Evolutionary conservation across 2,329 filamentous ascomycete species (phyloP), one percentile per base, ranked within the genome.

Genomic region (Didymella keratinophila): DNA sequence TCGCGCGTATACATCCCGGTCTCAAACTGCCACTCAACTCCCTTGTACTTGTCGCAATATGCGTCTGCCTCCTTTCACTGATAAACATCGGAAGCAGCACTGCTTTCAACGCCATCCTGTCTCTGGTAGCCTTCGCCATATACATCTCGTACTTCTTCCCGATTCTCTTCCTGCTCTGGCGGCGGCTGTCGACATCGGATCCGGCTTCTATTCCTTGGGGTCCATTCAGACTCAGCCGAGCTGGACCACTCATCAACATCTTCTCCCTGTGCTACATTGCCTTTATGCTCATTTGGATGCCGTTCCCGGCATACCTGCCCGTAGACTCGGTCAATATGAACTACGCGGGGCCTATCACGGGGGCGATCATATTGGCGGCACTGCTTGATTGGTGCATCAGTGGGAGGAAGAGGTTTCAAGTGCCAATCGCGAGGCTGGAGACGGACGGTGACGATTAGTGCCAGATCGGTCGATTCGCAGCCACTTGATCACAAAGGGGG

Each of bases 21-120:
- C 68, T 72, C 25, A 62, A 66, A 32, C 51, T 74, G 7, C 72
- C 71, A 0, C 25, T 70, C 2, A 69, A 69, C 36, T 67, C 69
- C 16, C 63, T 75, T 6, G 44, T 68, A 16, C 65, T 74, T 0
- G 54, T 71, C 37, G 62, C 64, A 27, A 49, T 11, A 37, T 37
- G 74, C 14, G 61, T 68, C 6, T 82, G 80, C 0, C 56, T 59
- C 23, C 61, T 74, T 9, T 65, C 67, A 8, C 58, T 74, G 6
- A 73, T 76, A 60, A 70, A 72, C 50, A 70, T 74, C 43, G 71
- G 63, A 44, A 70, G 66, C 30, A 63, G 64, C 8, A 67, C 69
- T 6, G 83, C 82, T 0, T 71, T 73, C 60, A 73, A 71, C 45
- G 69, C 68, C 5, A 59, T 73, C 21, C 71, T 75, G 25, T 75